phyloP scores from a whole-genome alignment of 345 rosid genomes.

The Moringa oleifera region DNA sequence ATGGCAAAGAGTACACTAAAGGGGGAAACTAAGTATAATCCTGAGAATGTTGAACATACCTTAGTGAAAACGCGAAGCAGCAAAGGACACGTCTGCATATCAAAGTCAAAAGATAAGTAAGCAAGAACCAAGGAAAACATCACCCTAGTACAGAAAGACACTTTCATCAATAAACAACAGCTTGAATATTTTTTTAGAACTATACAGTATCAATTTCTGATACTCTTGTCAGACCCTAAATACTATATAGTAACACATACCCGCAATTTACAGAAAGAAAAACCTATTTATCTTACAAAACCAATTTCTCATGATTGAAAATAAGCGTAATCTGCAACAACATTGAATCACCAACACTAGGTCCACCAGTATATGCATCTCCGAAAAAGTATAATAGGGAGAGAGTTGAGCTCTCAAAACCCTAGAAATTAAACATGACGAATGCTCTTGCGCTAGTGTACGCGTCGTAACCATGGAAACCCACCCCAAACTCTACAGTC shows the following conservation, averaged over 20 bases:
- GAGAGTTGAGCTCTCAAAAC: slow-evolving; percentile 1
- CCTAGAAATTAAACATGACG: background rate
- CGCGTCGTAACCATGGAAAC: too few relatives aligned
- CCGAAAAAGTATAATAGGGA: background rate
- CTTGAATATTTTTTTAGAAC: background rate
- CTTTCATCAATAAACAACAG: background rate
- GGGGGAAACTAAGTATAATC: background rate
- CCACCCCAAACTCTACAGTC: too few relatives aligned
- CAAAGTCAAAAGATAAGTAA: background rate
- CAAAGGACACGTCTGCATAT: slow-evolving; percentile 81
- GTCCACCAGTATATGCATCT: background rate
- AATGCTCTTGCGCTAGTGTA: too few relatives aligned
- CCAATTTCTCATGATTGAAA: too few relatives aligned
- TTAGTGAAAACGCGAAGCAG: slow-evolving; percentile 94
- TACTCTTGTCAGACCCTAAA: background rate
- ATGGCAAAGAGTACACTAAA: too few relatives aligned
- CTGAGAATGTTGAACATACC: slow-evolving; percentile 37
- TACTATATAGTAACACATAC: background rate
- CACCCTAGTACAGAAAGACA: background rate
- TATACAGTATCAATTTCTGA: too few relatives aligned
- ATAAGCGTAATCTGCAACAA: background rate
- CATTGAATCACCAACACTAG: background rate
- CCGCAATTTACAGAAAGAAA: background rate
- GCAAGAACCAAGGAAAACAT: background rate
- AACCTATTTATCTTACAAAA: background rate